phyloP scores from a whole-genome alignment of 73 alveolate genomes.

The Paramecium bursaria region DNA sequence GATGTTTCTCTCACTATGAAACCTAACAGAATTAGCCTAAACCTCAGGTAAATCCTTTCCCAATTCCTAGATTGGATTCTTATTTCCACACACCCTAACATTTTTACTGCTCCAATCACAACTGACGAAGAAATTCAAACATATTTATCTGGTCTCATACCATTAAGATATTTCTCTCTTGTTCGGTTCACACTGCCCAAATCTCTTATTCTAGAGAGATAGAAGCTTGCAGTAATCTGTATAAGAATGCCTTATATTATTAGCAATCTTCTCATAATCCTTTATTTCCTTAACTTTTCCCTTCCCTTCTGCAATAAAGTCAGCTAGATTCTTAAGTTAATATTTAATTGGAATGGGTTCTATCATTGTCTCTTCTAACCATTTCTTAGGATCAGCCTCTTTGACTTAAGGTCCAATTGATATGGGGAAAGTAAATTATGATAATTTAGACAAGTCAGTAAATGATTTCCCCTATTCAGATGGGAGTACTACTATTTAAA shows the following conservation, averaged over 20 bases:
- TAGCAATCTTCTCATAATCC: slow-evolving; percentile 23
- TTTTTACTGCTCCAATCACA: slow-evolving; percentile 22
- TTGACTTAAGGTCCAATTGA: slow-evolving; percentile 34
- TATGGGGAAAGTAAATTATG: not conserved
- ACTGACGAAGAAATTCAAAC: slow-evolving; percentile 32
- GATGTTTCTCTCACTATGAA: slow-evolving; percentile 37
- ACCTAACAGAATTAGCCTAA: slow-evolving; percentile 42
- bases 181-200: slow-evolving; percentile 53
- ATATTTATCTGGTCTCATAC: not conserved
- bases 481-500: too few species aligned
- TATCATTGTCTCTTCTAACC: slow-evolving; percentile 27
- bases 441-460: slow-evolving; percentile 29
- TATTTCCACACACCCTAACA: slow-evolving; percentile 14
- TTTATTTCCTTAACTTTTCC: not conserved
- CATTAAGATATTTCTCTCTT: slow-evolving; percentile 50
- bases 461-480: not conserved
- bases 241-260: not conserved
- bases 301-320: slow-evolving; percentile 37
- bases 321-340: slow-evolving; percentile 14
- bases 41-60: slow-evolving; percentile 53
- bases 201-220: slow-evolving; percentile 15
- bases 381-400: not conserved
- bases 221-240: slow-evolving; percentile 41
- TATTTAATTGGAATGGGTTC: slow-evolving; percentile 38
- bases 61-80: slow-evolving; percentile 17